A percentile compares a stretch with the other conserved stretches of the same genome.
Conservation (phyloP, 1,284 basidiomycete species). For the Rugosomyces carneus region DNA sequence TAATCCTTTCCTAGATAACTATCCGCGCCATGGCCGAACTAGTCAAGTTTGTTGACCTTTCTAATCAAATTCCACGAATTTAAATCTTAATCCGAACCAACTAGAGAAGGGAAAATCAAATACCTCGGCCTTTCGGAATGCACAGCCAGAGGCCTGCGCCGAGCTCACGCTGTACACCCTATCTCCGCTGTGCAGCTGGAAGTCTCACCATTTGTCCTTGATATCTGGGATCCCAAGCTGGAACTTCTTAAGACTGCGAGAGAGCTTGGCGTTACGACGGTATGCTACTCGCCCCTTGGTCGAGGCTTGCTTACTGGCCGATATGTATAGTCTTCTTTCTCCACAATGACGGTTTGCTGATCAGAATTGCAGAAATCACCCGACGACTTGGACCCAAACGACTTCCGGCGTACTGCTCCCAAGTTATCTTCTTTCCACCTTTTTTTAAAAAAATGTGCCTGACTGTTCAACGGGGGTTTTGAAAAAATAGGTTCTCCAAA, state of each 20-base stretch:
- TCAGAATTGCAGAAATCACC: constrained; percentile 3
- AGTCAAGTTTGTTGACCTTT: background rate
- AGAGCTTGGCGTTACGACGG: constrained; percentile 17
- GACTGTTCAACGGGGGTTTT: too few relatives aligned
- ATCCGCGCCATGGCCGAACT: background rate
- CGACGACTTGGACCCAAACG: constrained; percentile 12
- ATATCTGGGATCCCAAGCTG: constrained; percentile 15
- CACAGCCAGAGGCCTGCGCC: constrained; percentile 34
- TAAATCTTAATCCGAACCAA: too few relatives aligned
- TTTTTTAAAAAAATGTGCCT: too few relatives aligned
- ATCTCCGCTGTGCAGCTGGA: constrained; percentile 44
- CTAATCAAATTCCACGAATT: too few relatives aligned
- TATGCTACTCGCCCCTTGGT: constrained; percentile 19
- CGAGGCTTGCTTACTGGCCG: constrained; percentile 20
- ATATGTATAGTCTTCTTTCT: constrained; percentile 4
- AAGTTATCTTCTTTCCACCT: constrained; percentile 10
- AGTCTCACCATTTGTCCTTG: constrained; percentile 30
- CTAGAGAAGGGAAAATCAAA: constrained; percentile 29
- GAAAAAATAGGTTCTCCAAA: constrained; percentile 29
- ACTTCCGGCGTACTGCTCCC: constrained; percentile 9
- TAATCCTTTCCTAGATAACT: background rate
- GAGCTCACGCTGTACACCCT: constrained; percentile 29
- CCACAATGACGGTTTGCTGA: background rate
- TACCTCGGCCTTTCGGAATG: constrained; percentile 40
- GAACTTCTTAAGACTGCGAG: constrained; percentile 14